These are phyloP conservation scores for Oemleria cerasiformis DNA, from an alignment of 306 rosid genomes.

Conservation along the genomic window DNA sequence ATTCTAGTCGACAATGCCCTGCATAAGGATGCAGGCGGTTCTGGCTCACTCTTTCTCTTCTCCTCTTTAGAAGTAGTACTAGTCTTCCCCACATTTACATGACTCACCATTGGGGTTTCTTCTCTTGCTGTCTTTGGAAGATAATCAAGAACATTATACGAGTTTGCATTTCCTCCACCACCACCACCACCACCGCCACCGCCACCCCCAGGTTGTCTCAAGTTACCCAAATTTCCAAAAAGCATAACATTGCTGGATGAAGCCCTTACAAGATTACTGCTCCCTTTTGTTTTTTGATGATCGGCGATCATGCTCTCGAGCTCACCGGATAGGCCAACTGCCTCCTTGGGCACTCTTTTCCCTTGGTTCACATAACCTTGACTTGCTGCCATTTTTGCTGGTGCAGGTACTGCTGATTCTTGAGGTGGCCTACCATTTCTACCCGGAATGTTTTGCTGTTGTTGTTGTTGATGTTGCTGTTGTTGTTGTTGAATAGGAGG, in stretches of 20 bases:
- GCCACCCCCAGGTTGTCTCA: slow-evolving; percentile 41
- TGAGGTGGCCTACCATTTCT: slow-evolving; percentile 2
- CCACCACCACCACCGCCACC: slow-evolving; percentile 4
- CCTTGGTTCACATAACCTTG: slow-evolving; percentile 61
- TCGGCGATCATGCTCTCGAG: slow-evolving; percentile 73
- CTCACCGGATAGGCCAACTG: slow-evolving; percentile 74
- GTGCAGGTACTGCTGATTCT: slow-evolving; percentile 13
- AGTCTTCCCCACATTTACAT: slow-evolving; percentile 30
- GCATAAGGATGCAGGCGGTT: slow-evolving; percentile 49
- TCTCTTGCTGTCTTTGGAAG: slow-evolving; percentile 38
- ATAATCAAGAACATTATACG: slow-evolving; percentile 33
- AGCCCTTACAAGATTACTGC: slow-evolving; percentile 59
- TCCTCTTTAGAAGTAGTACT: slow-evolving; percentile 11
- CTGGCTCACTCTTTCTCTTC: slow-evolving; percentile 5
- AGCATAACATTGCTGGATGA: slow-evolving; percentile 87
- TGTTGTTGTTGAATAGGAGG: slow-evolving; percentile 7
- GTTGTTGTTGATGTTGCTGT: background rate
- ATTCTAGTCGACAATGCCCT: slow-evolving; percentile 77
- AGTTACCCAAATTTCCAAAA: slow-evolving; percentile 65
- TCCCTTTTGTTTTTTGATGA: slow-evolving; percentile 56
- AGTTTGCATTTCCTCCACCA: slow-evolving; percentile 21
- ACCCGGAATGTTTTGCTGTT: slow-evolving; percentile 16
- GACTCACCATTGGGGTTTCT: slow-evolving; percentile 3
- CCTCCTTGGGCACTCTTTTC: slow-evolving; percentile 65
- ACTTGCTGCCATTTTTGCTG: slow-evolving; percentile 14